Conservation (phyloP, 108 stramenopile species). For the Skeletonema menzelii region DNA sequence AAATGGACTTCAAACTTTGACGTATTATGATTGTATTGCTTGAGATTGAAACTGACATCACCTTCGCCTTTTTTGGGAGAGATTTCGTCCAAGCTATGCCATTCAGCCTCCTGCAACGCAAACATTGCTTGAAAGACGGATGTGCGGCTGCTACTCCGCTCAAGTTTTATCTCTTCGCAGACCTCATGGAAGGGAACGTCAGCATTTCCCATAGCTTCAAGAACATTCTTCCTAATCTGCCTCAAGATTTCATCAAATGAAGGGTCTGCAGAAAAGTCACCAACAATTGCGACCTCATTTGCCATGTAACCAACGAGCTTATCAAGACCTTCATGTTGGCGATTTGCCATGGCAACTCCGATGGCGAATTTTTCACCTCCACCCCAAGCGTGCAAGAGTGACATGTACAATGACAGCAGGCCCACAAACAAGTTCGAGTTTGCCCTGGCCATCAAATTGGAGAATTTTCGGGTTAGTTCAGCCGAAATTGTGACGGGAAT, state of each 20-base stretch:
- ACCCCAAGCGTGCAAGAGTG: constrained; percentile 3
- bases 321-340: constrained; percentile 12
- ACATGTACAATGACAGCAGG: constrained; percentile 17
- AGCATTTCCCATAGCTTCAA: constrained; percentile 20
- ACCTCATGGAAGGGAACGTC: constrained; percentile 24
- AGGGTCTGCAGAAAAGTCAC: constrained; percentile 8
- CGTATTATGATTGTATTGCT: constrained; percentile 1
- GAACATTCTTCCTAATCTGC: constrained; percentile 17
- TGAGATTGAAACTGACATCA: constrained; percentile 5
- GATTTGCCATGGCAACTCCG: constrained; percentile 13
- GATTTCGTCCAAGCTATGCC: constrained; percentile 17
- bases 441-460: background rate
- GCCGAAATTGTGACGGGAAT: constrained; percentile 7
- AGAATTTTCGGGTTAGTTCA: constrained; percentile 3
- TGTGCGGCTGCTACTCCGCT: constrained; percentile 13
- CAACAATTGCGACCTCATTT: constrained; percentile 13
- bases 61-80: background rate
- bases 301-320: constrained; percentile 21
- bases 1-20: constrained; percentile 26
- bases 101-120: constrained; percentile 14
- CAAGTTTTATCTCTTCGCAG: constrained; percentile 8
- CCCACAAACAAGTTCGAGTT: constrained; percentile 16
- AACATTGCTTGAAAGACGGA: constrained; percentile 18
- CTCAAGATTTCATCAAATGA: constrained; percentile 1
- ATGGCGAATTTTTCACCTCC: constrained; percentile 12